Conservation (phyloP, 1,139 yeast genomes). For the Candida glucosophila region DNA sequence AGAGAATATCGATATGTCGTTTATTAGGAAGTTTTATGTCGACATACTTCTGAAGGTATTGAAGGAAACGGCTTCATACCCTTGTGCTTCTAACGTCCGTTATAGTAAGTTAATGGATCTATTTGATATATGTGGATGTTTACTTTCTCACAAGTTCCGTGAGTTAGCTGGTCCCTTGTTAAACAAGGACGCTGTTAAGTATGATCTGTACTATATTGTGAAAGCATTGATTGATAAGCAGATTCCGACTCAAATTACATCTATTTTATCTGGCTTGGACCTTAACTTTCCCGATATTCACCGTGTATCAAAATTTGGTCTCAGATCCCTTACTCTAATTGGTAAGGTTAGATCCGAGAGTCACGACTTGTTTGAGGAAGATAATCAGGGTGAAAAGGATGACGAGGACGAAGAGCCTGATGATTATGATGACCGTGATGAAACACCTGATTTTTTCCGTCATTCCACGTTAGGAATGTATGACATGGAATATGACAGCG, state of each 20-base stretch:
- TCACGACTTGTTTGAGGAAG: constrained; percentile 49
- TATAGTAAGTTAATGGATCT: constrained; percentile 52
- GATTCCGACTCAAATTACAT: constrained; percentile 49
- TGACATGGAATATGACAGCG: constrained; percentile 73
- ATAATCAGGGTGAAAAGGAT: constrained; percentile 32
- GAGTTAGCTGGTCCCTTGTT: constrained; percentile 36
- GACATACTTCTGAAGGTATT: constrained; percentile 62
- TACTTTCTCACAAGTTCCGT: constrained; percentile 34
- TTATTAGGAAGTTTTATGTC: constrained; percentile 64
- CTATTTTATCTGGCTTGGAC: constrained; percentile 55
- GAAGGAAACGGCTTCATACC: constrained; percentile 34
- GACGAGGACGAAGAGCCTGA: constrained; percentile 51
- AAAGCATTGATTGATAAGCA: constrained; percentile 60
- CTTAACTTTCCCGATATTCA: constrained; percentile 63
- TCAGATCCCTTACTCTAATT: constrained; percentile 54
- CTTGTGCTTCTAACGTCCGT: constrained; percentile 20
- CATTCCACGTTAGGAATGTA: constrained; percentile 93
- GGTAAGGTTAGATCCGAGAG: constrained; percentile 55
- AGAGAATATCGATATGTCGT: constrained; percentile 61
- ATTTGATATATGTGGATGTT: constrained; percentile 42
- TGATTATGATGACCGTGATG: constrained; percentile 63
- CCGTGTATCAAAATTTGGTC: constrained; percentile 45
- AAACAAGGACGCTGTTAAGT: constrained; percentile 40
- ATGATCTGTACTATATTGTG: constrained; percentile 54
- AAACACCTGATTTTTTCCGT: constrained; percentile 73